Conservation (phyloP, 2,329 filamentous ascomycete genomes). For the Fusarium keratoplasticum region DNA sequence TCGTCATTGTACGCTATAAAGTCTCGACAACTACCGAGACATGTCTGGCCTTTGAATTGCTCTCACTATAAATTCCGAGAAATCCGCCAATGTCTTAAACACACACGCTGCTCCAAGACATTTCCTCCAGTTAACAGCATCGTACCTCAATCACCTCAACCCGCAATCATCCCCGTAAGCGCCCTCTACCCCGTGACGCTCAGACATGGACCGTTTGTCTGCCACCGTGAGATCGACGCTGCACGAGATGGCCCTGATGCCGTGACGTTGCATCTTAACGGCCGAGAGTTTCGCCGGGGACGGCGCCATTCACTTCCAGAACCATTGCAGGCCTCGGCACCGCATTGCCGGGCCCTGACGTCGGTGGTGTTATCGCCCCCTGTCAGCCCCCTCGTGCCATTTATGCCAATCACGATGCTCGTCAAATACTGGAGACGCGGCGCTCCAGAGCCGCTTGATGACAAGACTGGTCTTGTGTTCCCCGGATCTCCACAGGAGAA, state of each 20-base stretch:
- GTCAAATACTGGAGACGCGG: background rate
- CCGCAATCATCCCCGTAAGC: slow-evolving; percentile 5
- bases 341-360: slow-evolving; percentile 7
- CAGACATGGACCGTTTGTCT: background rate
- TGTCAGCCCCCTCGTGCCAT: background rate
- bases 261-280: slow-evolving; percentile 26
- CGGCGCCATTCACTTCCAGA: background rate
- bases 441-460: background rate
- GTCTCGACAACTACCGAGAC: background rate
- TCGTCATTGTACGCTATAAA: background rate
- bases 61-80: background rate
- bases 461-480: background rate
- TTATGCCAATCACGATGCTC: slow-evolving; percentile 2
- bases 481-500: background rate
- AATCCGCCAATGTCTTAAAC: background rate
- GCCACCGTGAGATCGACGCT: slow-evolving; percentile 6
- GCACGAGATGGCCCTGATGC: background rate
- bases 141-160: background rate
- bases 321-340: background rate
- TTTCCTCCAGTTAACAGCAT: background rate
- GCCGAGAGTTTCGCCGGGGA: slow-evolving; percentile 21
- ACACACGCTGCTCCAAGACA: background rate
- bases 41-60: background rate
- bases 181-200: background rate
- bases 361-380: slow-evolving; percentile 18